Base-by-base conservation (phyloP, 208 protist species). In the Crithidia bombi region DNA sequence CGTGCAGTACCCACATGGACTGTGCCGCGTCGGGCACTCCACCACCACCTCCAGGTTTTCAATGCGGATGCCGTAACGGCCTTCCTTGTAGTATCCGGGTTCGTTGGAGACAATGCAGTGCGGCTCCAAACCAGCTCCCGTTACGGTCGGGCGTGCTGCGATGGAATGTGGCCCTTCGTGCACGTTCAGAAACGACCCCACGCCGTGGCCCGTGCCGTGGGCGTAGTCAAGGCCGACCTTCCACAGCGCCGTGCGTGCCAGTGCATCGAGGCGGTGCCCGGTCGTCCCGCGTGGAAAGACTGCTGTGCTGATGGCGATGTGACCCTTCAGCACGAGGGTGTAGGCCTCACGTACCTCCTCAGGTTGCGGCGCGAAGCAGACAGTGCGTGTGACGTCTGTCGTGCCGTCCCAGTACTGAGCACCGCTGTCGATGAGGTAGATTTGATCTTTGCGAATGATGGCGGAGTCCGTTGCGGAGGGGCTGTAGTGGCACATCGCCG, bases 81-180 rank as follows among this genome's bases (percentile, higher is more conserved):
- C 97, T 21, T 91, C 92, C 75, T 98, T 95, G 88, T 99, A 99
- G 87, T 98, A 99, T 1, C 98, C 98, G 0, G 98, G 97, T 76
- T 98, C 91, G 74, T 98, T 96, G 14, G 92, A 95, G 26, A 97
- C 81, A 21, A 97, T 74, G 68, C 73, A 85, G 52, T 86, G 75
- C 30, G 66, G 75, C 38, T 87, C 75, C 26, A 98, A 59, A 23
- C 52, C 71, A 33, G 82, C 90, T 35, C 78, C 78, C 21, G 88
- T 92, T 14, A 78, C 76, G 25, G 41, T 67, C 2, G 84, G 79
- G 0, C 75, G 81, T 21, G 65, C 69, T 17, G 81, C 88, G 51
- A 98, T 94, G 23, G 90, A 86, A 65, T 89, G 82, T 19, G 93
- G 95, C 5, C 94, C 97, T 73, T 99, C 98, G 82, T 99, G 98